phyloP scores from a whole-genome alignment of 495 filamentous ascomycete genomes.

The Penicillium taxi region DNA sequence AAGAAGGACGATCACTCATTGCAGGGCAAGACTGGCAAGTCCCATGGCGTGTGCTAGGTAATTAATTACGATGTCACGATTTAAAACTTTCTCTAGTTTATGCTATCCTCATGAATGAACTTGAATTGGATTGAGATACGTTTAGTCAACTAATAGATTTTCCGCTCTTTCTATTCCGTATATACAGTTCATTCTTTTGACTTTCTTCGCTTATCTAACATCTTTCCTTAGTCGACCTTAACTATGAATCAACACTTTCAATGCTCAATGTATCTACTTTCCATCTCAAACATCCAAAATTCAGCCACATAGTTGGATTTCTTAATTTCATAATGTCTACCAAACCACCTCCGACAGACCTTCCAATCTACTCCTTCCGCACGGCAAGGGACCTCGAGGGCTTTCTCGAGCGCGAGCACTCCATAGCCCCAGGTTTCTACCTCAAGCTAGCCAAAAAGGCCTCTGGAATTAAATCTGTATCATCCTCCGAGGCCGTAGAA shows the following conservation, averaged over 20 bases:
- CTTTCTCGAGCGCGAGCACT: constrained; percentile 37
- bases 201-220: too few relatives aligned
- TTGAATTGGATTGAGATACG: not conserved
- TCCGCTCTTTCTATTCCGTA: too few relatives aligned
- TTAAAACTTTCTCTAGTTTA: not conserved
- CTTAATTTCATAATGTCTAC: too few relatives aligned
- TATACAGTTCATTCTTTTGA: too few relatives aligned
- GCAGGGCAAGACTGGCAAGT: constrained; percentile 84
- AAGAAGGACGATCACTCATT: constrained; percentile 72
- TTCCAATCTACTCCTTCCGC: constrained; percentile 31
- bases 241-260: too few relatives aligned
- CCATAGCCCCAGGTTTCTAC: constrained; percentile 37
- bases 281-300: too few relatives aligned
- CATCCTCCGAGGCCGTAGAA: constrained; percentile 47
- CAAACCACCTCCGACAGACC: constrained; percentile 19
- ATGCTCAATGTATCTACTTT: too few relatives aligned
- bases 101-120: not conserved
- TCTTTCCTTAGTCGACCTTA: too few relatives aligned
- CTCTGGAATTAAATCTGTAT: constrained; percentile 35
- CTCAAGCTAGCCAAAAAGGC: constrained; percentile 48
- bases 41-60: constrained; percentile 68
- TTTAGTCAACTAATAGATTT: too few relatives aligned
- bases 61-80: not conserved
- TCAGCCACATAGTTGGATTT: too few relatives aligned
- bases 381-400: constrained; percentile 29